A percentile compares a stretch with the other conserved stretches of the same genome.
Evolutionary conservation across 1,284 basidiomycete genomes (phyloP).

Genomic region (Ceratobasidium sp.): DNA sequence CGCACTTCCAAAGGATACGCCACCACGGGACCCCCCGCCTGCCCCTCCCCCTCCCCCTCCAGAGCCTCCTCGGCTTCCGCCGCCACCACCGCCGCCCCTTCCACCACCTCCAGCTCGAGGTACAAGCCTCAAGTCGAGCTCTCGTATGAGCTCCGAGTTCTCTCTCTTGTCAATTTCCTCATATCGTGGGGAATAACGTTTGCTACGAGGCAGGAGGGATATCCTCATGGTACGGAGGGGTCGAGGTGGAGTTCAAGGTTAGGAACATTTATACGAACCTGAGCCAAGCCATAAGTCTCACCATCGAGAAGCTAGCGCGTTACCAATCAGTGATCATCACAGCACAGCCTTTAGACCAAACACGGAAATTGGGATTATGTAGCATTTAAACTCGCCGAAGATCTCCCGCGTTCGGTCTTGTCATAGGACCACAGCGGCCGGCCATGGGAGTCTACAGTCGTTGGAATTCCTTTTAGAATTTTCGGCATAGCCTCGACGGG

Average conservation of each 20-base stretch:
- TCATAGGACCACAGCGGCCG: not conserved
- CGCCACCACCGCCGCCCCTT: conserved; percentile 16
- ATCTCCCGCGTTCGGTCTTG: not conserved
- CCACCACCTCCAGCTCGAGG: conserved; percentile 30
- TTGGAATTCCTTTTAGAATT: not conserved
- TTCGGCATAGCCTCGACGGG: not conserved
- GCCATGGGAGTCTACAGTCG: not conserved
- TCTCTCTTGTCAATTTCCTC: conserved; percentile 34
- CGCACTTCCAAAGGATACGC: conserved; percentile 17
- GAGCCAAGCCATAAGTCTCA: not conserved
- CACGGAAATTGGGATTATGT: not conserved
- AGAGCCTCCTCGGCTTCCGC: conserved; percentile 1
- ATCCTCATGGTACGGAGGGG: conserved; percentile 17
- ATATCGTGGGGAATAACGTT: conserved; percentile 11
- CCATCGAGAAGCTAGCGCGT: not conserved
- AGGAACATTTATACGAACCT: conserved; percentile 5
- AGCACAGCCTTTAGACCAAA: not conserved
- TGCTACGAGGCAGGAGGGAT: not conserved
- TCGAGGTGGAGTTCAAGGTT: not conserved
- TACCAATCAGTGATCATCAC: not conserved
- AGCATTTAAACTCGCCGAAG: not conserved
- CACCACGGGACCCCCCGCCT: conserved; percentile 20
- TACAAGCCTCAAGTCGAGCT: conserved; percentile 31
- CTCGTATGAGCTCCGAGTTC: conserved; percentile 22
- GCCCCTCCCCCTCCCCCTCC: conserved; percentile 19